Evolutionary conservation across 2,329 filamentous ascomycete genomes (phyloP), one percentile per base, ranked within the genome.

Genomic region (Phoma sp.): DNA sequence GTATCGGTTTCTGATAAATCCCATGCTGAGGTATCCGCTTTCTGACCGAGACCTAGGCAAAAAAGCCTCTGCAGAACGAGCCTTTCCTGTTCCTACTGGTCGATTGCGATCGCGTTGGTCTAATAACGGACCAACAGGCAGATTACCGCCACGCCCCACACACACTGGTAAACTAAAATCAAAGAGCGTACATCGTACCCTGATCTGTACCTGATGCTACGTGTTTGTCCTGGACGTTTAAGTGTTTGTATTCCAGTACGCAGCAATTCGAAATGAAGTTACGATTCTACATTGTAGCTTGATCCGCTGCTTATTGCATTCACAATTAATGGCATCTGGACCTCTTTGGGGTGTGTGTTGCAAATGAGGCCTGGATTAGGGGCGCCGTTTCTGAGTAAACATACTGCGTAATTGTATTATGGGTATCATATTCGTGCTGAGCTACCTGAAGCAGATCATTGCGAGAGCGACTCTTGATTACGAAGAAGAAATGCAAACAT

Each of bases 341-440:
- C 18, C 18, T 18, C 18, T 18, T 18, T 18, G 18, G 18, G 18
- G 18, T 18, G 18, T 18, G 18, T 2, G 18, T 18, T 18, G 18
- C 18, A 18, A 18, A 18, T 18, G 18, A 18, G 18, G 18, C 18
- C 18, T 18, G 18, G 18, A 18, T 2, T 18, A 18, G 18, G 18
- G 18, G 18, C 18, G 18, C 7, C 5, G 23, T 8, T 11, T 10
- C 13, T 4, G 24, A 25, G 11, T n/a, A 44, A 40, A 24, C 4
- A 35, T 10, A 4, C n/a, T 27, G 41, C 11, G 32, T 50, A 46
- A 37, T 36, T 11, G 10, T 14, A 50, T 33, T 35, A 33, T 55
- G 46, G 52, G 46, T 47, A 55, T 55, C 46, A 42, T 49, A n/a
- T 39, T 48, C 33, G 27, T 44, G 41, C 41, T 42, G 30, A 46